Percentiles rank a stretch among this genome's conserved stretches.
phyloP scores from a whole-genome alignment of 805 yeast species.

The Metschnikowia drakensbergensis region DNA sequence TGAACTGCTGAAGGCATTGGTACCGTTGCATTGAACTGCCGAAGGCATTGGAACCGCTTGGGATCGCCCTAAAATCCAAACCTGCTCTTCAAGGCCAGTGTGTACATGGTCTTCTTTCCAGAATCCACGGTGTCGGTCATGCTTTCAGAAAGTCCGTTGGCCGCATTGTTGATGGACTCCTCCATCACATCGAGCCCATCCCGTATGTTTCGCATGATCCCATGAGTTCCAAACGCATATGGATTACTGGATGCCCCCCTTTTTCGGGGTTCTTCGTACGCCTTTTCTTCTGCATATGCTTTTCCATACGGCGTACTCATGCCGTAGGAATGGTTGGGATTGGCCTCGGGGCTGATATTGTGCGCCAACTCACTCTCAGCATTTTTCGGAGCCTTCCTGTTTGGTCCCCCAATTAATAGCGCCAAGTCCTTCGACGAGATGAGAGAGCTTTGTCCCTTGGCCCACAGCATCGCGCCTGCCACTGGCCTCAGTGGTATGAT shows the following conservation, averaged over 20 bases:
- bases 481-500: conserved; percentile 76
- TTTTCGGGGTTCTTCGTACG: conserved; percentile 49
- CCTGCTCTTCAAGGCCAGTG: conserved; percentile 49
- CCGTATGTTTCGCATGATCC: conserved; percentile 44
- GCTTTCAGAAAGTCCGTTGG: conserved; percentile 49
- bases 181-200: conserved; percentile 52
- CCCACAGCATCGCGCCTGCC: conserved; percentile 79
- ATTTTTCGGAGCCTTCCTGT: conserved; percentile 57
- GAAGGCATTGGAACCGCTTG: no score
- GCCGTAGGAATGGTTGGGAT: conserved; percentile 34
- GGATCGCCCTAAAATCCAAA: conserved; percentile 41
- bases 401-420: conserved; percentile 66
- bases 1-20: no score
- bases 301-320: conserved; percentile 14
- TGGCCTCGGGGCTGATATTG: conserved; percentile 44
- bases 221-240: conserved; percentile 39
- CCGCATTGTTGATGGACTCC: conserved; percentile 54
- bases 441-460: conserved; percentile 63
- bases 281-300: conserved; percentile 8
- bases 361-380: conserved; percentile 55
- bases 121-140: conserved; percentile 50
- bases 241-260: conserved; percentile 20
- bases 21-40: no score
- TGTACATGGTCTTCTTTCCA: conserved; percentile 48
- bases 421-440: conserved; percentile 64